Evolutionary conservation across 2,329 filamentous ascomycete species (phyloP).

Genomic region (Aspergillus pseudonomiae): DNA sequence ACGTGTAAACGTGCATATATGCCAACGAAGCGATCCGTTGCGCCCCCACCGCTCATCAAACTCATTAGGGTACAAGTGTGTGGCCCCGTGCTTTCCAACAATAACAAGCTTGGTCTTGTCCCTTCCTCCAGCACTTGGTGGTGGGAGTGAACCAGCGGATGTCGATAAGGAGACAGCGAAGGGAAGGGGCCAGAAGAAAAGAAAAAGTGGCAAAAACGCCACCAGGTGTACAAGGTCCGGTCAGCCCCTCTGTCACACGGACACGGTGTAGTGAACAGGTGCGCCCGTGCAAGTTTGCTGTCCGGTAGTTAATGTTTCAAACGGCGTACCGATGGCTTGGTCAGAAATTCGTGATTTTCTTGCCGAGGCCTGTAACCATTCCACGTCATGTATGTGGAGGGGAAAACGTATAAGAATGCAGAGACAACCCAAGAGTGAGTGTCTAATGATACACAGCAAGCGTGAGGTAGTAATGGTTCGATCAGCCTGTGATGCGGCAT

Average conservation of each 20-base stretch:
- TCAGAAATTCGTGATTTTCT: background rate
- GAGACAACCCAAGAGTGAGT: conserved; percentile 2
- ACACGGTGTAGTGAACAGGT: background rate
- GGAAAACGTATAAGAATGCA: conserved; percentile 11
- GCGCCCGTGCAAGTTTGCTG: background rate
- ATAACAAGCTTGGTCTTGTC: conserved; percentile 18
- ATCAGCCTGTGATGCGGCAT: conserved; percentile 29
- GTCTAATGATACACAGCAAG: conserved; percentile 20
- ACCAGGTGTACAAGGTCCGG: background rate
- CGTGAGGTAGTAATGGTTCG: conserved; percentile 18
- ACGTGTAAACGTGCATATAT: conserved; percentile 16
- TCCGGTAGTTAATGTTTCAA: background rate
- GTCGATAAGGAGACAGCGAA: conserved; percentile 21
- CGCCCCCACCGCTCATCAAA: conserved; percentile 25
- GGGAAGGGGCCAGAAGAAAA: conserved; percentile 6
- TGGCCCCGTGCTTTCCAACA: conserved; percentile 20
- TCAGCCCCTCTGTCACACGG: background rate
- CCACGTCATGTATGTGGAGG: conserved; percentile 14
- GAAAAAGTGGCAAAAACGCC: background rate
- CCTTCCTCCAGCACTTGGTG: conserved; percentile 28
- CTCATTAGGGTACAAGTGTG: conserved; percentile 25
- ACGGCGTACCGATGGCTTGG: background rate
- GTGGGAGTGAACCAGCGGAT: conserved; percentile 17
- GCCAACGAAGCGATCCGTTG: conserved; percentile 21
- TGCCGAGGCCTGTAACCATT: conserved; percentile 2